Base-by-base conservation (phyloP, 176 grass and related monocot genomes). In the Lolium rigidum region DNA sequence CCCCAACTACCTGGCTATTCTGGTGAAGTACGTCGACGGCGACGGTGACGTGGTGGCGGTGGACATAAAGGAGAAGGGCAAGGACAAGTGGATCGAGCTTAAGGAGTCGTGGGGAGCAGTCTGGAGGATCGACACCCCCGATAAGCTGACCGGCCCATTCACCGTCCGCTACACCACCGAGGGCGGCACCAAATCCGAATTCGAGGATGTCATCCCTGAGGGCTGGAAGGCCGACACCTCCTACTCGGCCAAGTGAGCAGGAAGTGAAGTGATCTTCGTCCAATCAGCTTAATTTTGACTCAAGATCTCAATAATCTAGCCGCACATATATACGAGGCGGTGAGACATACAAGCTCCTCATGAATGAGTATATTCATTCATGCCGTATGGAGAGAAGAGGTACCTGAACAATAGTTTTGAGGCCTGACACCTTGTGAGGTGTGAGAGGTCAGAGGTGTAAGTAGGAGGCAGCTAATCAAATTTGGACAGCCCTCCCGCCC, bases 151-250 rank as follows among this genome's bases (percentile, higher is more conserved):
- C 15, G 89, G 66, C 14, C 89, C 91, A 1, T 79, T 92, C 83
- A 82, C 93, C 8, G 38, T 95, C 80, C 85, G 75, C 16, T 9
- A 90, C 9, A 84, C 89, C 69, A 75, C 74, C 6, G 82, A 88
- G 60, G 78, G 82, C 13, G 89, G 79, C 49, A 79, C 11, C 20
- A 87, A 75, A 59, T 44, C 64, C 7, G 61, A 69, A 12, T 75
- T 48, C 9, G 51, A 85, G 1, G 75, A 90, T 16, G 76, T 91
- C 64, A 95, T 92, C 67, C 93, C 90, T 0, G 8, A 13, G 0
- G 82, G 77, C 18, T 95, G 90, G 90, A 88, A 88, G 88, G n/a
- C 88, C 0, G 48, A 83, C 37, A 46, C 74, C 31, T 35, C 31
- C 31, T 35, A 35, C 31, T 35, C 31, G 31, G 31, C 31, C 31